These are phyloP conservation scores for Dalbergia cochinchinensis DNA, from an alignment of 306 rosid species.

Conservation along the genomic window DNA sequence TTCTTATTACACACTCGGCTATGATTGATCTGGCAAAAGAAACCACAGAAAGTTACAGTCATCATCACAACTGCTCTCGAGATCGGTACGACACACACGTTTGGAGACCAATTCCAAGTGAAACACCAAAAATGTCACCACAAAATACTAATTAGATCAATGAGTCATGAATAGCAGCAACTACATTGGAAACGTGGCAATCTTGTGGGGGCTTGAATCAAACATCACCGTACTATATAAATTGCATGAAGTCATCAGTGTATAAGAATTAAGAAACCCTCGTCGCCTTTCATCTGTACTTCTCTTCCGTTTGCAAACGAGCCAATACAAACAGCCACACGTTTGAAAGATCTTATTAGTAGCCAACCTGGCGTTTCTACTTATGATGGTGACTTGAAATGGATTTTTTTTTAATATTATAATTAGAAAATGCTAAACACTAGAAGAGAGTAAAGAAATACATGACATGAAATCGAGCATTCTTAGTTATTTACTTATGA, in stretches of 20 bases:
- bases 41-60: background rate
- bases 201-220: background rate
- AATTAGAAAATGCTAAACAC: too few relatives aligned
- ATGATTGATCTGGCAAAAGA: background rate
- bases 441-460: too few relatives aligned
- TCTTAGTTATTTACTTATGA: too few relatives aligned
- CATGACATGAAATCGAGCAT: too few relatives aligned
- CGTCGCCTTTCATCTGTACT: background rate
- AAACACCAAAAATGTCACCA: background rate
- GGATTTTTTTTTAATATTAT: too few relatives aligned
- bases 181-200: slow-evolving; percentile 7
- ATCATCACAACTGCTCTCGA: too few relatives aligned
- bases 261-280: background rate
- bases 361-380: background rate
- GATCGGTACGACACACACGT: background rate
- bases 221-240: background rate
- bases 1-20: background rate
- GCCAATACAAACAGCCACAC: background rate
- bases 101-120: background rate
- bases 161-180: slow-evolving; percentile 25
- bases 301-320: too few relatives aligned
- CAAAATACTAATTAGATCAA: background rate
- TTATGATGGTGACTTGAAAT: too few relatives aligned
- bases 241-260: background rate
- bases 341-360: too few relatives aligned